Evolutionary conservation across 1,139 yeast genomes (phyloP), one percentile per base, ranked within the genome.

Genomic region (Hemisphaericaspora subhashii): DNA sequence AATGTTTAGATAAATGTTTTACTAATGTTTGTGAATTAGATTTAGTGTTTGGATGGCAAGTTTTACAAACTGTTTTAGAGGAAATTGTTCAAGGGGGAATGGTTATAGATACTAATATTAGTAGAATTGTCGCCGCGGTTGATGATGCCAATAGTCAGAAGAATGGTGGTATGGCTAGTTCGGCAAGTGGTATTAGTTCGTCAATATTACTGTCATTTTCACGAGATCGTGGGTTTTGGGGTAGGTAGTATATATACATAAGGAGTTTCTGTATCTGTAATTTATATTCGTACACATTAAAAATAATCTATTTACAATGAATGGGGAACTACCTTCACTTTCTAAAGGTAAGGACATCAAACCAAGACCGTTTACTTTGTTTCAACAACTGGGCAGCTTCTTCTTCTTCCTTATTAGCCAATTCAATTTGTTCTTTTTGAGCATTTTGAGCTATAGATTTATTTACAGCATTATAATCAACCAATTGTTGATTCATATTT

Each of bases 41-140:
- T 60, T 71, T 92, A 51, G 97, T 94, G 17, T 90, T 89, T 62
- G 97, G 97, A 18, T 92, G 98, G 97, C 97, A 92, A 61, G 95
- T 89, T 11, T 67, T 92, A 31, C 95, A 92, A 56, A 85, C 96
- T 2, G 97, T 92, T 4, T 64, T 92, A 40, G 92, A 85, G 55
- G 98, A 94, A 54, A 86, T 92, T 30, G 85, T 92, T 1, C 98
- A 92, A 58, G 98, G 98, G 21, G 99, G 99, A 0, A 84, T 94
- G 95, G 98, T 92, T n/a, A 87, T 94, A 28, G 98, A 92, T 58
- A 90, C 98, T 1, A 88, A 84, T 52, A 87, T 89, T 20, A 61
- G 68, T 29, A 78, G 86, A 46, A 89, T 92, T 28, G 96, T 90
- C n/a, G 72, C 72, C n/a, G 89, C 94, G 0, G 84, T 83, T 9